Conservation (phyloP, 192 early-diverging fungal species). For the Linnemannia elongata region DNA sequence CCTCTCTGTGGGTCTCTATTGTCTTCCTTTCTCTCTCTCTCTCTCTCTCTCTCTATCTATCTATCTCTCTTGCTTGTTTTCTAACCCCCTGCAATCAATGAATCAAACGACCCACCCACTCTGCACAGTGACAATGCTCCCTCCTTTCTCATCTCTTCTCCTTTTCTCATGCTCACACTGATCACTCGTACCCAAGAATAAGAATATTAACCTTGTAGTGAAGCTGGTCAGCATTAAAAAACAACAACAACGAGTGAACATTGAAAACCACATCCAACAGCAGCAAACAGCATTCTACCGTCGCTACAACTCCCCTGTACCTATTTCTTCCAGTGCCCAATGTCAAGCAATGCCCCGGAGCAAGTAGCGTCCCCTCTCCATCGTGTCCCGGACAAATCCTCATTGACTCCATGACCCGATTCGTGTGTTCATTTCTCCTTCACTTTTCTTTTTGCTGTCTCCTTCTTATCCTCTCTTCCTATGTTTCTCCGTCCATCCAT, state of each 20-base stretch:
- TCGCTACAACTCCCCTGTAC: no score
- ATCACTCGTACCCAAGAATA: no score
- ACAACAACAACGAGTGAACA: neutral
- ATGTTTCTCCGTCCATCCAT: neutral
- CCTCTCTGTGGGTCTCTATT: neutral
- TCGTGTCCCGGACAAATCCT: neutral
- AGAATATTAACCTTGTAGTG: neutral
- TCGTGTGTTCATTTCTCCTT: neutral
- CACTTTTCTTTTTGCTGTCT: neutral
- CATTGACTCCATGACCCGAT: neutral
- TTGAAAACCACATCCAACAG: neutral
- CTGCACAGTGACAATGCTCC: no score
- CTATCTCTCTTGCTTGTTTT: neutral
- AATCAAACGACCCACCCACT: no score
- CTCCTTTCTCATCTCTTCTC: no score
- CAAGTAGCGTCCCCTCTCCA: no score
- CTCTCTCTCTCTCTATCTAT: neutral
- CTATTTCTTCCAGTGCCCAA: no score
- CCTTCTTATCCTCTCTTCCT: neutral
- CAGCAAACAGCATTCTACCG: neutral
- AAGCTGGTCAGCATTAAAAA: neutral
- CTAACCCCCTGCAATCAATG: neutral
- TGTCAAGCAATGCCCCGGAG: no score
- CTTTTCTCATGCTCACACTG: no score
- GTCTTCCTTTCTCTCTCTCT: neutral